phyloP scores from a whole-genome alignment of 192 early-diverging fungal species.

The Phycomyces nitens region DNA sequence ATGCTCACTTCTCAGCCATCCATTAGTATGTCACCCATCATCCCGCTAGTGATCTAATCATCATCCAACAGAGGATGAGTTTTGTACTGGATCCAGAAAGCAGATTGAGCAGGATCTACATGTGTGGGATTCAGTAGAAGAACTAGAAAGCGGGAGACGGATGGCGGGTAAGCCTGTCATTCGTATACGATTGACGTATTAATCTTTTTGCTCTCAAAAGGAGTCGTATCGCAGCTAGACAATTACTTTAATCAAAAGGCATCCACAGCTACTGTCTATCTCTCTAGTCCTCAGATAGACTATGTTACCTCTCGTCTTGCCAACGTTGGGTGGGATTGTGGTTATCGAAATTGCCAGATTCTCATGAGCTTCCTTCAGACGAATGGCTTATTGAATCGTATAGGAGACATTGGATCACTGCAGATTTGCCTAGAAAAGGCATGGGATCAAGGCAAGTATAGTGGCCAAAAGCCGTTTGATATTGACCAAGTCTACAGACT shows the following conservation, averaged over 20 bases:
- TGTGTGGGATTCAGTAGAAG: too few species aligned
- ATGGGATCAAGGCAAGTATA: slow-evolving; percentile 46
- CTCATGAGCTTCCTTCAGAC: slow-evolving; percentile 47
- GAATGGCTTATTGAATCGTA: neutral
- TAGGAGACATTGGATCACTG: slow-evolving; percentile 35
- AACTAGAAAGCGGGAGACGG: too few species aligned
- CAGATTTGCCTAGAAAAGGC: slow-evolving; percentile 54
- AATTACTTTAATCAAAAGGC: slow-evolving; percentile 14
- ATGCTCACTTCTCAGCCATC: too few species aligned
- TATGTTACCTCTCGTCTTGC: slow-evolving; percentile 26
- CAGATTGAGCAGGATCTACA: too few species aligned
- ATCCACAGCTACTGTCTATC: slow-evolving; percentile 12
- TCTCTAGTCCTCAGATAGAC: slow-evolving; percentile 27
- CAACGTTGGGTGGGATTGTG: slow-evolving; percentile 69
- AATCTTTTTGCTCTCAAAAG: slow-evolving; percentile 2
- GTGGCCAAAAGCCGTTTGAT: neutral
- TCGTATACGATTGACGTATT: too few species aligned
- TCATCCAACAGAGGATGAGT: too few species aligned
- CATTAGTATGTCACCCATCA: too few species aligned
- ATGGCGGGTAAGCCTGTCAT: too few species aligned
- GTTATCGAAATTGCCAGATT: slow-evolving; percentile 71
- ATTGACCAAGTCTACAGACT: slow-evolving; percentile 31
- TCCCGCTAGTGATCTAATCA: too few species aligned
- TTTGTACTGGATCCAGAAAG: too few species aligned
- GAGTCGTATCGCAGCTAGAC: slow-evolving; percentile 3